Evolutionary conservation across 1,139 yeast species (phyloP).

Genomic region (Candida sanyaensis): DNA sequence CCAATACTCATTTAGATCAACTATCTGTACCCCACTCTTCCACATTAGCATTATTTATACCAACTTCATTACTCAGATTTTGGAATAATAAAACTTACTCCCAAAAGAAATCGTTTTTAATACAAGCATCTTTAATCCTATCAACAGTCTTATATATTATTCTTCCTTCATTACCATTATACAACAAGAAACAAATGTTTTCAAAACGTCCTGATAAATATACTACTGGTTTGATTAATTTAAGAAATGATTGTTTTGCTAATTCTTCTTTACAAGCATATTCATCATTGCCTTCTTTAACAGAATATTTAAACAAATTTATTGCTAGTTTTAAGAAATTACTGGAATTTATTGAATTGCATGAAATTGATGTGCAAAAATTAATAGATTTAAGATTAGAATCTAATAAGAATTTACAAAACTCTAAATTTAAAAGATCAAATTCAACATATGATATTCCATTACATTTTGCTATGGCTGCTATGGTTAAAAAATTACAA

Average conservation of each 20-base stretch:
- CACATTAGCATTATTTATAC: slow-evolving; percentile 3
- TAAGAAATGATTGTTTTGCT: slow-evolving; percentile 89
- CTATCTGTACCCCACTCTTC: slow-evolving; percentile 2
- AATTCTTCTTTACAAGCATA: slow-evolving; percentile 89
- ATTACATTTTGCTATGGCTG: slow-evolving; percentile 59
- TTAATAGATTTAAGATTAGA: slow-evolving; percentile 17
- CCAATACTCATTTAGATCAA: background rate
- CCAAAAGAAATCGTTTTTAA: slow-evolving; percentile 11
- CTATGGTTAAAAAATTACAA: slow-evolving; percentile 58
- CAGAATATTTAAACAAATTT: slow-evolving; percentile 57
- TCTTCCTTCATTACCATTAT: slow-evolving; percentile 20
- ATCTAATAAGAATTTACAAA: slow-evolving; percentile 14
- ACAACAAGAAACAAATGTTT: slow-evolving; percentile 30
- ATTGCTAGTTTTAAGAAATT: slow-evolving; percentile 28
- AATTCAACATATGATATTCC: slow-evolving; percentile 41
- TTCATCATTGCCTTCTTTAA: slow-evolving; percentile 65
- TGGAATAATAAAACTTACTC: slow-evolving; percentile 13
- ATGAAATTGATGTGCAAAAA: slow-evolving; percentile 24
- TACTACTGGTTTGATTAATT: slow-evolving; percentile 81
- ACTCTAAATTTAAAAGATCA: slow-evolving; percentile 29
- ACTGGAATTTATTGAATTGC: slow-evolving; percentile 25
- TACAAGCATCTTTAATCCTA: slow-evolving; percentile 12
- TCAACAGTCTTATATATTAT: slow-evolving; percentile 23
- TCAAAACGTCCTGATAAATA: slow-evolving; percentile 67
- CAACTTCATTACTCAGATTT: slow-evolving; percentile 8